These are phyloP conservation scores for Phytophthora boehmeriae DNA, from an alignment of 352 stramenopile genomes.

Conservation along the genomic window DNA sequence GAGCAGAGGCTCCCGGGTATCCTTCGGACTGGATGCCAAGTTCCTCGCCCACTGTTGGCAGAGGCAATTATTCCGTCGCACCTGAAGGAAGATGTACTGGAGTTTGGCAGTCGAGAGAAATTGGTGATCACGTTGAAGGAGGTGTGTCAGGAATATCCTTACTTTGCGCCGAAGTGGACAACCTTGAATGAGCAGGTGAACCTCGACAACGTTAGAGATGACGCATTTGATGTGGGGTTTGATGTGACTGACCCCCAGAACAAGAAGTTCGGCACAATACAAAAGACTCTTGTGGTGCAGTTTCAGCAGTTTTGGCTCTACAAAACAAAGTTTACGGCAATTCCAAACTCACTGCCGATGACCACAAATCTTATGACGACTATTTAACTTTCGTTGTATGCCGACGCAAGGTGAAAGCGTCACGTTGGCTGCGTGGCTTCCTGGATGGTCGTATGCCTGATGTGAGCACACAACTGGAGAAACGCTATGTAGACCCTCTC, in stretches of 20 bases:
- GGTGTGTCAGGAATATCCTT: constrained; percentile 32
- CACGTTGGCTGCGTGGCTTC: constrained; percentile 13
- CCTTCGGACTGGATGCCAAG: constrained; percentile 46
- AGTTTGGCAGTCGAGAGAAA: constrained; percentile 9
- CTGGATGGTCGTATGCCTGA: constrained; percentile 25
- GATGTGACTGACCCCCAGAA: constrained; percentile 16
- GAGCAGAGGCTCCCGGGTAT: constrained; percentile 40
- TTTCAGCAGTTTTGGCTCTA: constrained; percentile 9
- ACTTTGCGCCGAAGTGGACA: constrained; percentile 36
- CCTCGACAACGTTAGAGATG: constrained; percentile 41
- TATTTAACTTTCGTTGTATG: constrained; percentile 32
- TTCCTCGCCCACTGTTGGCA: constrained; percentile 5
- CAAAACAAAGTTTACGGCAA: constrained; percentile 5
- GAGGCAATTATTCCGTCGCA: constrained; percentile 17
- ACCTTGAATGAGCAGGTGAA: constrained; percentile 10
- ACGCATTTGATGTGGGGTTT: constrained; percentile 44
- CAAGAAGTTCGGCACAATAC: constrained; percentile 1
- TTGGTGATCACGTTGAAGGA: constrained; percentile 29
- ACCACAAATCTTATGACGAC: constrained; percentile 30
- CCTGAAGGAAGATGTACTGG: constrained; percentile 36
- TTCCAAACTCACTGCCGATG: constrained; percentile 10
- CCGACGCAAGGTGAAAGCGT: constrained; percentile 32
- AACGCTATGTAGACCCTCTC: constrained; percentile 9
- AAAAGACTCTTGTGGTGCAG: constrained; percentile 6
- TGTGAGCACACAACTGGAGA: constrained; percentile 15